Evolutionary conservation across 2,329 filamentous ascomycete species (phyloP), one percentile per base, ranked within the genome.

Genomic region (Thelonectria olida): DNA sequence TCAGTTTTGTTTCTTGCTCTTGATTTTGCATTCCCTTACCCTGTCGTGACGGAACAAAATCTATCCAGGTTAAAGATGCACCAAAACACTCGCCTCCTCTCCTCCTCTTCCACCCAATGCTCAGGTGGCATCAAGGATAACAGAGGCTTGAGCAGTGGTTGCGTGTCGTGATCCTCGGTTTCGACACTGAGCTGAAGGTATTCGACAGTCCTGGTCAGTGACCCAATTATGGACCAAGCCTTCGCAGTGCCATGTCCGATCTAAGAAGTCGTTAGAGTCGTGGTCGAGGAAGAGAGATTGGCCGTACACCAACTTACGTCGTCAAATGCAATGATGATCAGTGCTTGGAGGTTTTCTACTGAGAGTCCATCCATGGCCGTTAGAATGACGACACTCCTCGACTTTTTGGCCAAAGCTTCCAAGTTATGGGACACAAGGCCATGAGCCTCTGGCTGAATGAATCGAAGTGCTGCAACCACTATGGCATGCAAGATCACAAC

Each of bases 121-220:
- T 54, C 44, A 12, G 57, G 31, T 2, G 57, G 57, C 4, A 42
- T 44, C 10, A 60, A 15, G 1, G 51, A 60, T 5, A 49, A 5
- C 2, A 60, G 44, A 4, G 50, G 57, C 19, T 60, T 60, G 5
- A 60, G 36, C 2, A 60, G 10, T 6, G 51, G 51, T 7, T 60
- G 51, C 2, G 57, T 60, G 13, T 54, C 51, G 10, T 54, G 45
- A 25, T 39, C 75, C 58, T 1, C 70, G 56, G 8, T 72, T 28
- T 73, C 71, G 0, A 70, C 57, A 8, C 67, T 73, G 5, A 74
- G 67, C 36, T 74, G 72, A 2, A 73, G 66, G 17, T 73, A 74
- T 41, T 74, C 72, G 5, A 73, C 73, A 1, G 67, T 72, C 15
- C 73, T 59, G 2, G 68, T 74, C 8, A 74, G 39, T 4, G 72